phyloP scores from a whole-genome alignment of 345 rosid species.

The Alliaria petiolata region DNA sequence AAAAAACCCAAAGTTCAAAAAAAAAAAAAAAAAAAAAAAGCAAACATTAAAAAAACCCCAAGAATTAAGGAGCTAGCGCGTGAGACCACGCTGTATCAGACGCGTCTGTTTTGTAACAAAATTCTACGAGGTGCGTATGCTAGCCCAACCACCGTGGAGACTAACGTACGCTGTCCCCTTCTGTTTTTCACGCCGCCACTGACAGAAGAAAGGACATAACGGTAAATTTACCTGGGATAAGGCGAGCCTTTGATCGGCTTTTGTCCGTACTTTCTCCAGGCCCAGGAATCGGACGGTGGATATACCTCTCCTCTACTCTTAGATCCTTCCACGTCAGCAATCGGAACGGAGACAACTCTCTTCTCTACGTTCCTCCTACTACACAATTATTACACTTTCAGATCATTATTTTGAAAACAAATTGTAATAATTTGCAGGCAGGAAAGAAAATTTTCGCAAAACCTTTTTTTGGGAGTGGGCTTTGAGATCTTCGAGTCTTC shows the following conservation, averaged over 20 bases:
- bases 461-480: constrained; percentile 62
- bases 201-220: background rate
- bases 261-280: constrained; percentile 85
- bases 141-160: constrained; percentile 26
- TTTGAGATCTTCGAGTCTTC: constrained; percentile 38
- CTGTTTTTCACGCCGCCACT: constrained; percentile 11
- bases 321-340: constrained; percentile 54
- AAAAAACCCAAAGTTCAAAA: too few relatives aligned
- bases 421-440: background rate
- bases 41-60: too few relatives aligned
- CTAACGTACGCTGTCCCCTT: constrained; percentile 18
- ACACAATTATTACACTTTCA: constrained; percentile 25
- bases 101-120: background rate
- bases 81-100: background rate
- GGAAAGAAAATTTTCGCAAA: background rate
- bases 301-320: constrained; percentile 53
- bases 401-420: background rate
- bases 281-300: constrained; percentile 83
- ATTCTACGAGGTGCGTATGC: constrained; percentile 12
- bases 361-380: constrained; percentile 48
- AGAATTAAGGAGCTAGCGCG: constrained; percentile 18
- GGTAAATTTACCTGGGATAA: constrained; percentile 59
- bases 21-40: too few relatives aligned
- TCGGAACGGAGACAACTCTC: constrained; percentile 66
- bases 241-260: constrained; percentile 85